phyloP scores from a whole-genome alignment of 495 filamentous ascomycete species.

The Penicillium coffeae region DNA sequence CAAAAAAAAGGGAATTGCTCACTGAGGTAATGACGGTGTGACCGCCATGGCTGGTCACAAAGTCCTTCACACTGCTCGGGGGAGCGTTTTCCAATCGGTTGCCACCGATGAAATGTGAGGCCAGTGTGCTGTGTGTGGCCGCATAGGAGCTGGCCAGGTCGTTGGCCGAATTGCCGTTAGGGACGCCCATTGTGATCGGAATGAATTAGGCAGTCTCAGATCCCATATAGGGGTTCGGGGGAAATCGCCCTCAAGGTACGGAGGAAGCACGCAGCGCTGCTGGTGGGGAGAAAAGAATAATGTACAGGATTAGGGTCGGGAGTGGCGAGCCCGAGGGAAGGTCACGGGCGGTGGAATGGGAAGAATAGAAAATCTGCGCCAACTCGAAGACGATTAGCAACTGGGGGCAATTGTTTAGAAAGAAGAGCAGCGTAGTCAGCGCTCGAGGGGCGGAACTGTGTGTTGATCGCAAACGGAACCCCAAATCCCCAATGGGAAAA shows the following conservation, averaged over 20 bases:
- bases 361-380: neutral
- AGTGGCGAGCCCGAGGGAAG: slow-evolving; percentile 4
- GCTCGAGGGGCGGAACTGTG: neutral
- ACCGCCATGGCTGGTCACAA: slow-evolving; percentile 81
- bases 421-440: slow-evolving; percentile 4
- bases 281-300: slow-evolving; percentile 14
- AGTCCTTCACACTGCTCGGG: slow-evolving; percentile 85
- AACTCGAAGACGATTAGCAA: neutral
- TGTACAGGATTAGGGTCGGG: slow-evolving; percentile 18
- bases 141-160: slow-evolving; percentile 55
- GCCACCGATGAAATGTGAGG: slow-evolving; percentile 93
- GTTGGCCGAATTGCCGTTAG: slow-evolving; percentile 44
- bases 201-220: slow-evolving; percentile 1
- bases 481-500: neutral
- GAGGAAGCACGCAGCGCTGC: slow-evolving; percentile 18
- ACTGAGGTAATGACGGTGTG: slow-evolving; percentile 98
- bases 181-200: slow-evolving; percentile 34
- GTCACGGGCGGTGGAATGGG: neutral
- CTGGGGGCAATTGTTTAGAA: neutral
- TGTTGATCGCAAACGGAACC: slow-evolving; percentile 1
- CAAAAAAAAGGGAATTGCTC: no score
- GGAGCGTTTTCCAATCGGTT: slow-evolving; percentile 77
- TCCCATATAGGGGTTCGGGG: slow-evolving; percentile 19
- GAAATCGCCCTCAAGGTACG: neutral
- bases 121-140: slow-evolving; percentile 73